A percentile compares a stretch with the other conserved stretches of the same genome.
These are phyloP conservation scores for Diaporthe batatas DNA, from an alignment of 2,329 filamentous ascomycete species.

Conservation along the genomic window DNA sequence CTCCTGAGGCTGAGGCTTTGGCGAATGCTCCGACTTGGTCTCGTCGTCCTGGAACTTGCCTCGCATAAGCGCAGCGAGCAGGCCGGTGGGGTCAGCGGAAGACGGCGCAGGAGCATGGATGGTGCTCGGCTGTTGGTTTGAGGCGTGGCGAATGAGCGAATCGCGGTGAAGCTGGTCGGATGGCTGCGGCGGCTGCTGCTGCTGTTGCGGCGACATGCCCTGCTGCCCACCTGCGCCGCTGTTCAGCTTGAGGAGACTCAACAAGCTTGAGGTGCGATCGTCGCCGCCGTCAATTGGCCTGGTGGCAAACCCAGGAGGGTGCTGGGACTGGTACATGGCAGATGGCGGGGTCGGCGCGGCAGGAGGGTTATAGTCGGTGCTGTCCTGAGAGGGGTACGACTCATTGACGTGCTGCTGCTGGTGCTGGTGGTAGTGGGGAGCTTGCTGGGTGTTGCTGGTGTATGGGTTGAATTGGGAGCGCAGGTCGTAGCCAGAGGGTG, in stretches of 20 bases:
- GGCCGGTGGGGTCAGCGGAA: slow-evolving; percentile 67
- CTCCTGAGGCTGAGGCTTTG: slow-evolving; percentile 44
- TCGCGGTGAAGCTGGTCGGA: slow-evolving; percentile 47
- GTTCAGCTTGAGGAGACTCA: slow-evolving; percentile 74
- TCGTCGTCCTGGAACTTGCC: slow-evolving; percentile 65
- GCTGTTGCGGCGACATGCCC: slow-evolving; percentile 42
- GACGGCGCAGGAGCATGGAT: slow-evolving; percentile 71
- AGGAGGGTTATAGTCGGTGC: slow-evolving; percentile 51
- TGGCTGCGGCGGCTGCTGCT: slow-evolving; percentile 38
- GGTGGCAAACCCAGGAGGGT: slow-evolving; percentile 55
- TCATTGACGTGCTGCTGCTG: slow-evolving; percentile 44
- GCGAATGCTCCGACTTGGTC: slow-evolving; percentile 51
- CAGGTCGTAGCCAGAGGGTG: slow-evolving; percentile 41
- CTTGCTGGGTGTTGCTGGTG: slow-evolving; percentile 42
- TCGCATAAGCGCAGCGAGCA: slow-evolving; percentile 72
- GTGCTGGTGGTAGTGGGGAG: slow-evolving; percentile 46
- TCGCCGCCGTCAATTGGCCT: slow-evolving; percentile 50
- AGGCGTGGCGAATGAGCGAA: slow-evolving; percentile 46
- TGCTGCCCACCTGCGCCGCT: slow-evolving; percentile 49
- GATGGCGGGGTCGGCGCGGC: slow-evolving; percentile 62
- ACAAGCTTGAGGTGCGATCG: slow-evolving; percentile 67
- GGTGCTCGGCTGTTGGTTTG: slow-evolving; percentile 50
- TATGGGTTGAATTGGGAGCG: slow-evolving; percentile 46
- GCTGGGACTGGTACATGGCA: slow-evolving; percentile 55
- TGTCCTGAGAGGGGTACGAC: slow-evolving; percentile 41